These are phyloP conservation scores for Cymbopogon citratus DNA, from an alignment of 176 grass and related monocot species.

Conservation along the genomic window DNA sequence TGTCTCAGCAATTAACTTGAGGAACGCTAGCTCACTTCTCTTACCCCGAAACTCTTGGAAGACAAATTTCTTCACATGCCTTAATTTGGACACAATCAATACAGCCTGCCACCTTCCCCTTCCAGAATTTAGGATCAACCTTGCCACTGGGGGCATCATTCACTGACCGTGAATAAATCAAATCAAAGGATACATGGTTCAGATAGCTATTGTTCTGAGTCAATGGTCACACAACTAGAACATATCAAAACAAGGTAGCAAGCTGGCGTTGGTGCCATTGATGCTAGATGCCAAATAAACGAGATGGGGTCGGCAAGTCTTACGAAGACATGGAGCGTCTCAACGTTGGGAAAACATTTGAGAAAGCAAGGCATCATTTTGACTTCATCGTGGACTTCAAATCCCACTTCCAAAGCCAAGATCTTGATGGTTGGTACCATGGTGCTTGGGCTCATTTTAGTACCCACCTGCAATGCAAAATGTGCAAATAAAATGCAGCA, in stretches of 20 bases:
- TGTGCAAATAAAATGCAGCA: not conserved
- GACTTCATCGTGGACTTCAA: not conserved
- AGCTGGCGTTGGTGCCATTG: no score
- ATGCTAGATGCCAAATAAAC: not conserved
- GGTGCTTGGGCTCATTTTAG: not conserved
- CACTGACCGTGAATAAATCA: not conserved
- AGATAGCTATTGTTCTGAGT: not conserved
- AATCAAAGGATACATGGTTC: not conserved
- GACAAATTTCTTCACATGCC: not conserved
- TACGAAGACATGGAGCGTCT: not conserved
- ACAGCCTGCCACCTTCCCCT: not conserved
- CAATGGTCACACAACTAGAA: not conserved
- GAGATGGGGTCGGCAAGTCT: not conserved
- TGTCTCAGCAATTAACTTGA: not conserved
- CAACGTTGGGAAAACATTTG: conserved; percentile 4
- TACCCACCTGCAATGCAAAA: not conserved
- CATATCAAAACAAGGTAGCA: not conserved
- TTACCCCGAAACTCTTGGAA: not conserved
- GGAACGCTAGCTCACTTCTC: not conserved
- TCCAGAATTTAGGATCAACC: not conserved
- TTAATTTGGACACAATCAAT: not conserved
- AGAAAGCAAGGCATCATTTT: not conserved
- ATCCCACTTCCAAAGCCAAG: not conserved
- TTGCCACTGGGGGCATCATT: not conserved
- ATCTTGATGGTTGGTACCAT: not conserved